Conservation (phyloP, 805 yeast species). For the Yamadazyma takamatsuzukensis region DNA sequence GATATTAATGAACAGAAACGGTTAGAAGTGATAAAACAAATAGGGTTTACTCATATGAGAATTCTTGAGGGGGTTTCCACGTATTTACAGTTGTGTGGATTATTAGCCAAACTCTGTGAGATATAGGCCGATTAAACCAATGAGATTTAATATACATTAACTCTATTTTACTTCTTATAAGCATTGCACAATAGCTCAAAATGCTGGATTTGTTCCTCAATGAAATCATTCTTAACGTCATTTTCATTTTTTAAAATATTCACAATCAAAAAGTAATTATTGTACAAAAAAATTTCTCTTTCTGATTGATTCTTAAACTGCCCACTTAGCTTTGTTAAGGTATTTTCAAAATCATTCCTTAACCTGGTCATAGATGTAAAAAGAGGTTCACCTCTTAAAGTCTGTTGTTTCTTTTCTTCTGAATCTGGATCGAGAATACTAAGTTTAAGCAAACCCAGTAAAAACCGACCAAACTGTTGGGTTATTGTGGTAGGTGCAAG, state of each 20-base stretch:
- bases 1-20: constrained; percentile 65
- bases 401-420: constrained; percentile 15
- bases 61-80: constrained; percentile 91
- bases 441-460: constrained; percentile 68
- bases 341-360: constrained; percentile 75
- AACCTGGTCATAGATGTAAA: constrained; percentile 64
- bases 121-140: constrained; percentile 5
- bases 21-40: constrained; percentile 75
- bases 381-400: constrained; percentile 61
- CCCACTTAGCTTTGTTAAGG: constrained; percentile 61
- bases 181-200: constrained; percentile 39
- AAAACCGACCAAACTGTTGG: constrained; percentile 70
- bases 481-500: constrained; percentile 58
- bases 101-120: constrained; percentile 59
- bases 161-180: constrained; percentile 18
- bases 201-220: constrained; percentile 36
- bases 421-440: constrained; percentile 13
- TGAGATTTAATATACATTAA: constrained; percentile 1
- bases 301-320: constrained; percentile 39
- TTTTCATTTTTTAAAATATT: constrained; percentile 48
- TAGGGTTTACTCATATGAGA: constrained; percentile 90
- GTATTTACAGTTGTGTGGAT: constrained; percentile 79
- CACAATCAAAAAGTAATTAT: constrained; percentile 62
- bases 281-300: constrained; percentile 69
- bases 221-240: constrained; percentile 18